A percentile compares a stretch with the other conserved stretches of the same genome.
Evolutionary conservation across 106 monocot species (phyloP).

Genomic region (Dioscorea alata): DNA sequence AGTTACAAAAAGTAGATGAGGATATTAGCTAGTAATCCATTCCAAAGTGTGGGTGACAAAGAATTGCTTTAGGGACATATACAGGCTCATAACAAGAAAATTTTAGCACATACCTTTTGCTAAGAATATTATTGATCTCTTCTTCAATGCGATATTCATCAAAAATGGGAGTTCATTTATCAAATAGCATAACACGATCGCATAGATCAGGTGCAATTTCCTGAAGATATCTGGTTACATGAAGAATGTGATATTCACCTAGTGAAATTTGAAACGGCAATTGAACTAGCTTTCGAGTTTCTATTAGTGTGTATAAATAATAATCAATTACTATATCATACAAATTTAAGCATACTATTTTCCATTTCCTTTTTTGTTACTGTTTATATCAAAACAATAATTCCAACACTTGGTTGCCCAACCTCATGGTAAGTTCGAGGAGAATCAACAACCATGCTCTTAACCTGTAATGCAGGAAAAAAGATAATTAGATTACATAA

Average conservation of each 20-base stretch:
- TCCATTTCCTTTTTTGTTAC: too few relatives aligned
- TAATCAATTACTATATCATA: too few relatives aligned
- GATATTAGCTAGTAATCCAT: too few relatives aligned
- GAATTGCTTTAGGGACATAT: too few relatives aligned
- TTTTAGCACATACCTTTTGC: slow-evolving; percentile 55
- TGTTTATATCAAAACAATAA: neutral
- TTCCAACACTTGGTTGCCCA: neutral
- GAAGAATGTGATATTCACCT: slow-evolving; percentile 14
- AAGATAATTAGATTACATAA: neutral
- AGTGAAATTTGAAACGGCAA: neutral
- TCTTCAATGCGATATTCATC: slow-evolving; percentile 94
- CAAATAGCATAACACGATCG: slow-evolving; percentile 63
- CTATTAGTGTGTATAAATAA: too few relatives aligned
- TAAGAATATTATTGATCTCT: slow-evolving; percentile 80
- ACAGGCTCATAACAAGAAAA: too few relatives aligned
- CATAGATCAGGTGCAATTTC: slow-evolving; percentile 92
- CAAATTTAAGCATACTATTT: too few relatives aligned
- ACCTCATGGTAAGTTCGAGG: slow-evolving; percentile 93
- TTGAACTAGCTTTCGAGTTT: neutral
- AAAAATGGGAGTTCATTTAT: slow-evolving; percentile 77
- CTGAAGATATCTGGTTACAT: slow-evolving; percentile 91
- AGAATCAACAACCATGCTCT: slow-evolving; percentile 86
- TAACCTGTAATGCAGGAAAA: slow-evolving; percentile 49
- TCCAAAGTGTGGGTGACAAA: too few relatives aligned
- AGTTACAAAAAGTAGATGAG: too few relatives aligned